Percentiles rank a stretch among this genome's conserved stretches.
phyloP scores from a whole-genome alignment of 2,329 filamentous ascomycete genomes.

The Magnaporthiopsis incrustans region DNA sequence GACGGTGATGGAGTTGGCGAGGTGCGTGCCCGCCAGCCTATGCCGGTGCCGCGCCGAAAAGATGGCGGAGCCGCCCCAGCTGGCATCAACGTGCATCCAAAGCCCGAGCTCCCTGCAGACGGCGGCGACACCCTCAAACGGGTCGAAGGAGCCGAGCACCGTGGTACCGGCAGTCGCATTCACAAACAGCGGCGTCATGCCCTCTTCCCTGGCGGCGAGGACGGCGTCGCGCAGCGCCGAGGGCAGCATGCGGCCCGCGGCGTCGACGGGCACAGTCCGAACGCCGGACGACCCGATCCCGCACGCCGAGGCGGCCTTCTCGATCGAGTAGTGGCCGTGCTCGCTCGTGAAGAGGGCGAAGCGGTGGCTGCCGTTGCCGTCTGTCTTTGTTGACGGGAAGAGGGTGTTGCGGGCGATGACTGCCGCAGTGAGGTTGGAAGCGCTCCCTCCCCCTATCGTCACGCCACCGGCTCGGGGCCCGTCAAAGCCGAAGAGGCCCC shows the following conservation, averaged over 20 bases:
- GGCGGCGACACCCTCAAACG: constrained; percentile 59
- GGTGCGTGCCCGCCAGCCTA: constrained; percentile 62
- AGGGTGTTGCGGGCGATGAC: constrained; percentile 82
- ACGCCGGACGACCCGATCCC: constrained; percentile 74
- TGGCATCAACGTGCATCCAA: constrained; percentile 91
- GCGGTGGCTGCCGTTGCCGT: constrained; percentile 55
- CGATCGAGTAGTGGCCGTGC: constrained; percentile 90
- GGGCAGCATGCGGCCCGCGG: constrained; percentile 62
- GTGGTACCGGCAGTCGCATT: constrained; percentile 95
- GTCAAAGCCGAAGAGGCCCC: constrained; percentile 66
- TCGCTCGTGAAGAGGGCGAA: constrained; percentile 83
- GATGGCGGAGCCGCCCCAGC: constrained; percentile 79
- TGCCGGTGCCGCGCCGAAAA: constrained; percentile 58
- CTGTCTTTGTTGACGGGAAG: constrained; percentile 67
- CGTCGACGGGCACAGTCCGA: constrained; percentile 66
- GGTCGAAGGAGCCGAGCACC: constrained; percentile 83
- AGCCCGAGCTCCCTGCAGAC: constrained; percentile 65
- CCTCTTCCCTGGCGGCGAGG: constrained; percentile 50
- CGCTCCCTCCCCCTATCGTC: constrained; percentile 72
- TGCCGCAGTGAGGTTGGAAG: constrained; percentile 78
- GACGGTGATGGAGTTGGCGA: constrained; percentile 75
- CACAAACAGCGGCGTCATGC: constrained; percentile 83
- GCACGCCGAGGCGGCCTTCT: constrained; percentile 87
- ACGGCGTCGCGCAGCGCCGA: constrained; percentile 57
- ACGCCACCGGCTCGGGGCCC: constrained; percentile 66